phyloP scores from a whole-genome alignment of 192 early-diverging fungal species.

The Backusella australiensis region DNA sequence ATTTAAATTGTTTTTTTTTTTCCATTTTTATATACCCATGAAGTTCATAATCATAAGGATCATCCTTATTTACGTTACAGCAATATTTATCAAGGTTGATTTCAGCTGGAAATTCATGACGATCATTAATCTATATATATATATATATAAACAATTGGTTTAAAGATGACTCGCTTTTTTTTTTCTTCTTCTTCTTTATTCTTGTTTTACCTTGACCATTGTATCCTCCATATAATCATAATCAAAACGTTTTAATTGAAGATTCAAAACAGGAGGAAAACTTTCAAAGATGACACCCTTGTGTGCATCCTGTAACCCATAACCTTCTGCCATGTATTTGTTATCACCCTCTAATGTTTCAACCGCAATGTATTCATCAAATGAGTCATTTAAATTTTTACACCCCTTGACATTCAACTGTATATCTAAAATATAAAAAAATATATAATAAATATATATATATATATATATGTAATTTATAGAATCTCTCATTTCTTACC shows the following conservation, averaged over 20 bases:
- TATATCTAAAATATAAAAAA: slow-evolving; percentile 64
- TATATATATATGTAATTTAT: background rate
- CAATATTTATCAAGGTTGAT: slow-evolving; percentile 89
- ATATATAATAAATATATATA: background rate
- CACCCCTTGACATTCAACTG: slow-evolving; percentile 96
- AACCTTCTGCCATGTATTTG: slow-evolving; percentile 90
- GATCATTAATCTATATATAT: slow-evolving; percentile 80
- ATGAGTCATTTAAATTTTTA: slow-evolving; percentile 83
- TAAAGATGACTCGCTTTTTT: background rate
- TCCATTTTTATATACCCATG: slow-evolving; percentile 65
- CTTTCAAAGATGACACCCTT: slow-evolving; percentile 94
- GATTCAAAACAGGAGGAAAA: slow-evolving; percentile 92
- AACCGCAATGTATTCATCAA: slow-evolving; percentile 84
- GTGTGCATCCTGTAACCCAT: slow-evolving; percentile 91
- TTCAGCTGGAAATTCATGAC: slow-evolving; percentile 86
- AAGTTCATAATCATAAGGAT: slow-evolving; percentile 75
- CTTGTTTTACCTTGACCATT: slow-evolving; percentile 76
- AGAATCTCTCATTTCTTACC: slow-evolving; percentile 38
- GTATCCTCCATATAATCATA: slow-evolving; percentile 90
- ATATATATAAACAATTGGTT: too few relatives aligned
- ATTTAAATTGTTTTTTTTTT: background rate
- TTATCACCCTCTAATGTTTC: slow-evolving; percentile 97
- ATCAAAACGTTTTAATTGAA: slow-evolving; percentile 98
- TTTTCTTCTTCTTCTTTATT: background rate
- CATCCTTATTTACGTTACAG: slow-evolving; percentile 52